Evolutionary conservation across 805 yeast species (phyloP).

Genomic region (Yarrowia sp.): DNA sequence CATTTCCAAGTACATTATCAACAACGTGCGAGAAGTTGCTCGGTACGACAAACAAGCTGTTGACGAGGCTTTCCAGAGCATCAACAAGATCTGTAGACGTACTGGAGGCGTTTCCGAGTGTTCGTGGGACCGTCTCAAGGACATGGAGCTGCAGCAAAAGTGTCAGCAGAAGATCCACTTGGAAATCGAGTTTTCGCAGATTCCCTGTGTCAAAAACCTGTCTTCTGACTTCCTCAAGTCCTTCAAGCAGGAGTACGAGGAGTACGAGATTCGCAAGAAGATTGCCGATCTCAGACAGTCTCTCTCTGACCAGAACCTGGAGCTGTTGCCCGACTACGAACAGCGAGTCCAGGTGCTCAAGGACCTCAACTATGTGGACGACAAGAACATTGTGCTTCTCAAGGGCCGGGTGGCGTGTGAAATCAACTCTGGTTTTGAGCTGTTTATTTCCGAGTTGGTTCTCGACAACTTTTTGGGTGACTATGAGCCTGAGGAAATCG

Average conservation of each 20-base stretch:
- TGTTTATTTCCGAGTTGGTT: constrained; percentile 81
- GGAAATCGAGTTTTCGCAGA: background rate
- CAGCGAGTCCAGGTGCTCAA: constrained; percentile 77
- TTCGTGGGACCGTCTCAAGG: constrained; percentile 30
- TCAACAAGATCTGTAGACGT: constrained; percentile 5
- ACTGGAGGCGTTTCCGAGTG: background rate
- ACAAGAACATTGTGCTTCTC: constrained; percentile 63
- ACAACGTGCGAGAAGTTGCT: constrained; percentile 6
- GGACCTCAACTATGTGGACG: constrained; percentile 74
- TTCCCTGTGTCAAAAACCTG: constrained; percentile 38
- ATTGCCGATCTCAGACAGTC: constrained; percentile 56
- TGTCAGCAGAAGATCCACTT: constrained; percentile 31
- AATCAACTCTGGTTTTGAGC: constrained; percentile 72
- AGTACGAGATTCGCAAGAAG: constrained; percentile 47
- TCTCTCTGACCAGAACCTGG: constrained; percentile 83
- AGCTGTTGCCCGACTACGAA: constrained; percentile 87
- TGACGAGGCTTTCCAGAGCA: constrained; percentile 6
- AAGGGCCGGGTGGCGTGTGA: constrained; percentile 96
- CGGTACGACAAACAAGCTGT: constrained; percentile 15
- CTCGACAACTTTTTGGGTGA: constrained; percentile 90
- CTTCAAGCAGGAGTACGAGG: constrained; percentile 46
- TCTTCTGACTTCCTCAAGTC: constrained; percentile 36
- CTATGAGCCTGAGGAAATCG: constrained; percentile 93
- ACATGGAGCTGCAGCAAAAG: constrained; percentile 40
- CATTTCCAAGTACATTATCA: constrained; percentile 6